Evolutionary conservation across 2,329 filamentous ascomycete species (phyloP), one percentile per base, ranked within the genome.

Genomic region (Aureobasidium sp.): DNA sequence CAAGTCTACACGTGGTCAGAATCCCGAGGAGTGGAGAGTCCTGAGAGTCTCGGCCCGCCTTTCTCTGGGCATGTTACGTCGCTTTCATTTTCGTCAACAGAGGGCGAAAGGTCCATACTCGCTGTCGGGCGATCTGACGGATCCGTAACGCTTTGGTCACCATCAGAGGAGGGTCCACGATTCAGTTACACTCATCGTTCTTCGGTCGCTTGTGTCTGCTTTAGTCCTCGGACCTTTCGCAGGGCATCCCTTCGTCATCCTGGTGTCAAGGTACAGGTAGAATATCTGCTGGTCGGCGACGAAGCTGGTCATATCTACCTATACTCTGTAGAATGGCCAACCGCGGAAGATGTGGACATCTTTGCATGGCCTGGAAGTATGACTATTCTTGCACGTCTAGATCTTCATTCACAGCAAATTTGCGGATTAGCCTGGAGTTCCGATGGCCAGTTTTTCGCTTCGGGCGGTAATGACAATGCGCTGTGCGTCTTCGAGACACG

Each of bases 1-100:
- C 80, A 86, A 39, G 83, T 99, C 5, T 97, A 96, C 72, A 84
- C 90, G 5, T 99, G 93, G 94, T 93, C 91, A 0, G 92, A 97
- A 71, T 75, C 78, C 37, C 78, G 79, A 34, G 88, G 88, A 3
- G 88, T 91, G 23, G 80, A 82, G 41, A 81, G 81, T 61, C 80
- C 82, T 17, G 81, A 82, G 53, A 78, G 77, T 42, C 73, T 82
- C 59, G 74, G 82, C 75, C 71, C 77, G 67, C 83, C 85, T 78
- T 71, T 73, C 67, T 63, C 75, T 68, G 69, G 73, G 64, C 83
- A 87, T 69, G 80, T 99, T 46, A 96, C 91, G 0, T 91, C 90
- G 6, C 74, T 97, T n/a, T 87, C 89, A 0, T 97, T 97, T 74
- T 97, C 94, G 1, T 97, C 93, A 0, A 73, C 80, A 1, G 77